Conservation (phyloP, 2,329 filamentous ascomycete species). For the Xylaria sp. region DNA sequence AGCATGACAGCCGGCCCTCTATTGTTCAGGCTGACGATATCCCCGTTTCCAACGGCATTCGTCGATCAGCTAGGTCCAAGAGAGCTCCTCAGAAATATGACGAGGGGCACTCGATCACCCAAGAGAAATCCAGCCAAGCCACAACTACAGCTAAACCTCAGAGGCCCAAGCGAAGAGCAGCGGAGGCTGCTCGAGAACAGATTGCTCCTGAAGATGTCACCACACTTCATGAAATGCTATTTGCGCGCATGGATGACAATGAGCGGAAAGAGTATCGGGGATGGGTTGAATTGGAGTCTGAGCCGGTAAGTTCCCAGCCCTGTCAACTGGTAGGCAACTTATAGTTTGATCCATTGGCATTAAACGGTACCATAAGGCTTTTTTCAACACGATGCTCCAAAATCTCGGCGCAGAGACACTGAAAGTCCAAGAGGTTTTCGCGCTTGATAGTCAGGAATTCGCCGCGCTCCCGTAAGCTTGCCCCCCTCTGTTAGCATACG, state of each 20-base stretch:
- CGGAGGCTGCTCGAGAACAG: constrained; percentile 41
- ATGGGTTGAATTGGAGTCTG: constrained; percentile 87
- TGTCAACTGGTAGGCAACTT: neutral
- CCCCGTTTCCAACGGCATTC: constrained; percentile 3
- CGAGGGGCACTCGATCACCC: constrained; percentile 28
- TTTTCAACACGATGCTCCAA: constrained; percentile 84
- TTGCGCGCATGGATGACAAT: constrained; percentile 54
- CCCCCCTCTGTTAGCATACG: constrained; percentile 36
- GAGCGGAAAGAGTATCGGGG: constrained; percentile 70
- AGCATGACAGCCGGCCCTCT: neutral
- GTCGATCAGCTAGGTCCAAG: constrained; percentile 33
- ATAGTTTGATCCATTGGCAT: constrained; percentile 23
- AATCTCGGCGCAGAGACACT: constrained; percentile 78
- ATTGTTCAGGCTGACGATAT: constrained; percentile 13
- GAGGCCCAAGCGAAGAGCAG: constrained; percentile 53
- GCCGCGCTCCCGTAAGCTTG: constrained; percentile 63
- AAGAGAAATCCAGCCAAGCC: constrained; percentile 25
- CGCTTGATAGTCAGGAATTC: constrained; percentile 70
- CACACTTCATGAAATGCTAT: constrained; percentile 50
- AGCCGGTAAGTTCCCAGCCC: constrained; percentile 66
- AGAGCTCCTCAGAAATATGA: constrained; percentile 33
- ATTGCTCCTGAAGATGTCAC: constrained; percentile 44
- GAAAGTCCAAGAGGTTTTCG: constrained; percentile 77
- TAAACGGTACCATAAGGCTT: constrained; percentile 61
- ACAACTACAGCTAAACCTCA: constrained; percentile 21